phyloP scores from a whole-genome alignment of 2,329 filamentous ascomycete species.

The Tolypocladium pustulatum region DNA sequence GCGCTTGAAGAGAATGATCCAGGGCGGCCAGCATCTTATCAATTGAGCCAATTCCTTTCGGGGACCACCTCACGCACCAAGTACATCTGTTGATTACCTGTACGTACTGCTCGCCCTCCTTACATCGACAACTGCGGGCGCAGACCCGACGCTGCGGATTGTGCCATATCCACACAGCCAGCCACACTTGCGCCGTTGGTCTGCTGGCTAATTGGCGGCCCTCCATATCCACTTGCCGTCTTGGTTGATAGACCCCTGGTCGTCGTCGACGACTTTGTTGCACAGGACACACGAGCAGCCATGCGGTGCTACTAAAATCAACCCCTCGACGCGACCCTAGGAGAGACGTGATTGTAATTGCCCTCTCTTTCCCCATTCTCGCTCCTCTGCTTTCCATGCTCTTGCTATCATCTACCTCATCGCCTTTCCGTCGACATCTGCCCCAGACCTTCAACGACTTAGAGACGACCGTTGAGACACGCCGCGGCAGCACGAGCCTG shows the following conservation, averaged over 20 bases:
- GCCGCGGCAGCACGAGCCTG: neutral
- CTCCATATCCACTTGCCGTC: neutral
- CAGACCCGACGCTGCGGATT: slow-evolving; percentile 3
- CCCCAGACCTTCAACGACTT: neutral
- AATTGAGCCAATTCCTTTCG: neutral
- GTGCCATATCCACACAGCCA: neutral
- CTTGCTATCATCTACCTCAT: neutral
- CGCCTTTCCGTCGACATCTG: neutral
- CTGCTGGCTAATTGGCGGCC: neutral
- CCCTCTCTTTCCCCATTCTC: neutral
- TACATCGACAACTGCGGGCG: neutral
- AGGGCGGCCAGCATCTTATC: neutral
- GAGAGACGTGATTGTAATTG: neutral
- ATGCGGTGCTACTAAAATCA: neutral
- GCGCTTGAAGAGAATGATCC: neutral
- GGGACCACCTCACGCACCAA: neutral
- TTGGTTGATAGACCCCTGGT: neutral
- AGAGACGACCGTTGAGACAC: neutral
- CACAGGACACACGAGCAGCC: neutral
- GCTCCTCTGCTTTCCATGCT: neutral
- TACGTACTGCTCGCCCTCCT: neutral
- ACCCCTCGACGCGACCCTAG: neutral
- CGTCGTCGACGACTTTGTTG: neutral
- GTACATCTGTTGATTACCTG: too few relatives aligned
- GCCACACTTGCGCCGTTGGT: neutral